Base-by-base conservation (phyloP, 345 rosid genomes). In the Populus alba region DNA sequence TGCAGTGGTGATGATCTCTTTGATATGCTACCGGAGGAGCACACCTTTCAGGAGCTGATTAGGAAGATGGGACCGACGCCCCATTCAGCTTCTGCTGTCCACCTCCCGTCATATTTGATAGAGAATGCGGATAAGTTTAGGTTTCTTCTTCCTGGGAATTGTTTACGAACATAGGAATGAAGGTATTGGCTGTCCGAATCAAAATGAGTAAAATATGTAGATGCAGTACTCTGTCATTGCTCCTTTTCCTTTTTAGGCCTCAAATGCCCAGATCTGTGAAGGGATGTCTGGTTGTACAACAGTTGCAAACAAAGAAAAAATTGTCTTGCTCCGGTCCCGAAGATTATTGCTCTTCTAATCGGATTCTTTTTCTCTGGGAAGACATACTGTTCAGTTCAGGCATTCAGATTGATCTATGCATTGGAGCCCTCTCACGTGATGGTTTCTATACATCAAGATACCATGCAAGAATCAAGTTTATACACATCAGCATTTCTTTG, bases 131-230 rank as follows among this genome's bases (percentile, higher is more conserved):
- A 85, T 47, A 88, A 83, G 71, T 91, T 87, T 77, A 85, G 87
- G 81, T 95, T 91, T 82, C 98, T 96, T 53, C 95, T 94, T n/a
- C 99, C 98, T 0, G 97, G 97, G 3, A 97, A 98, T 25, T 95
- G 98, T 79, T 39, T 86, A 31, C 76, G 98, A 82, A 81, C 82
- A 18, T 53, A 55, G 22, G 41, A 74, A 47, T 67, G 72, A 27
- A 69, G 70, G 7, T 2, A 53, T 73, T 51, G 74, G 35, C 45
- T 1, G 33, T n/a, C 65, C 66, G 31, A 70, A 27, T 25, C 51
- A 51, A 29, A 43, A 31, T 53, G 53, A 13, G 22, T 29, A 27
- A 17, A 69, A 38, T 37, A 20, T 22, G 22, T 22, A 29, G 73
- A 7, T 35, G 39, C 8, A 61, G 63, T 10, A 25, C 31, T 17